phyloP scores from a whole-genome alignment of 805 yeast species.

The Metschnikowia baotianmanensis region DNA sequence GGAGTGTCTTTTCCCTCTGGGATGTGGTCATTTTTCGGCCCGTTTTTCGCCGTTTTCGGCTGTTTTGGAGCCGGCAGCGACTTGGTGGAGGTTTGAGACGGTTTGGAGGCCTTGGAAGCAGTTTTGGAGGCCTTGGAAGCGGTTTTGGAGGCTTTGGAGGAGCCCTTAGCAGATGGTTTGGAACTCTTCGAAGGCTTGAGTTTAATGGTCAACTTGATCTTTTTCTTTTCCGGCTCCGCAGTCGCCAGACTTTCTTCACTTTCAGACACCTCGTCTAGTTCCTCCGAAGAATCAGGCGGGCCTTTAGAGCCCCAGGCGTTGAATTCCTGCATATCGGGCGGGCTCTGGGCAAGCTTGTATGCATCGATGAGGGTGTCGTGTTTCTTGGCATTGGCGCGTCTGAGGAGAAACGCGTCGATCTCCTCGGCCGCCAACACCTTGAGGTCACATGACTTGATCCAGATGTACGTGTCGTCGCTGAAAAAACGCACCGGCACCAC shows the following conservation, averaged over 20 bases:
- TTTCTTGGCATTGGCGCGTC: conserved; percentile 32
- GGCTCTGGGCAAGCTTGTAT: conserved; percentile 49
- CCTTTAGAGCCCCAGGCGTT: conserved; percentile 41
- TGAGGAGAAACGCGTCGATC: conserved; percentile 39
- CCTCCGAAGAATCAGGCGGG: conserved; percentile 35
- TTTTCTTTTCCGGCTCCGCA: conserved; percentile 33
- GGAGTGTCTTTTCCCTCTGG: background rate
- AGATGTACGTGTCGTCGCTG: conserved; percentile 68
- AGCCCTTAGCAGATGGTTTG: conserved; percentile 7
- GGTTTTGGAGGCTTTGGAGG: conserved; percentile 4
- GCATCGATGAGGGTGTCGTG: conserved; percentile 49
- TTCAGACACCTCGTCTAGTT: conserved; percentile 38
- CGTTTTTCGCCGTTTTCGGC: too few species aligned
- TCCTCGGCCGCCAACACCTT: conserved; percentile 41
- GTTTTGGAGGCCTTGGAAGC: too few species aligned
- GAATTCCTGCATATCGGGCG: conserved; percentile 42
- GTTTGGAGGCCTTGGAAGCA: too few species aligned
- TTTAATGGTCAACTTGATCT: conserved; percentile 20
- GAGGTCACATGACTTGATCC: conserved; percentile 57
- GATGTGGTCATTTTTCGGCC: too few species aligned
- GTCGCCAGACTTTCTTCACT: conserved; percentile 39
- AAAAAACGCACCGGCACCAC: conserved; percentile 60
- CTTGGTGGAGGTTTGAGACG: too few species aligned
- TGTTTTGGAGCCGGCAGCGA: too few species aligned
- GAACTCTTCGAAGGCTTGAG: conserved; percentile 10